Evolutionary conservation across 345 rosid species (phyloP).

Genomic region (Eucalyptus victrix): DNA sequence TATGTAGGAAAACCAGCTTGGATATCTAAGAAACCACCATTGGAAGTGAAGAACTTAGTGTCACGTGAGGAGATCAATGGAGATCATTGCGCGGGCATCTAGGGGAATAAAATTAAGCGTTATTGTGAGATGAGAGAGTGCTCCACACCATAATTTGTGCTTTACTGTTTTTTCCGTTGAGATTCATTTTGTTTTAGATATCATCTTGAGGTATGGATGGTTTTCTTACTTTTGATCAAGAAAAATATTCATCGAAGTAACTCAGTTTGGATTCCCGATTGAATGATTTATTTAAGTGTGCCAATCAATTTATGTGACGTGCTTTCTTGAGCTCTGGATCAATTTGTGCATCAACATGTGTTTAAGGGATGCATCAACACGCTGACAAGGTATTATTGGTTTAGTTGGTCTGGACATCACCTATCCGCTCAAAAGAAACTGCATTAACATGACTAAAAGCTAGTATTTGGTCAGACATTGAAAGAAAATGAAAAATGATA

Average conservation of each 20-base stretch:
- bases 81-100: no score
- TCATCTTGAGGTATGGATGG: no score
- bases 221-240: no score
- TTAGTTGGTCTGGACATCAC: neutral
- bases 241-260: neutral
- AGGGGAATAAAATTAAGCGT: no score
- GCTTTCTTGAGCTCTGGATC: neutral
- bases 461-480: no score
- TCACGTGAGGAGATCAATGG: no score
- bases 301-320: neutral
- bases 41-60: no score
- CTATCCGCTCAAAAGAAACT: accelerated
- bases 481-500: neutral
- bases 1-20: neutral
- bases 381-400: neutral
- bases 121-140: no score
- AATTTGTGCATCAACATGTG: accelerated
- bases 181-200: no score
- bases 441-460: no score
- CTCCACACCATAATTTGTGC: no score
- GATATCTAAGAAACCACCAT: neutral
- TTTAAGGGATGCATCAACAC: neutral
- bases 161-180: no score
- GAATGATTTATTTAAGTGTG: neutral
- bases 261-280: neutral